Evolutionary conservation across 1,284 basidiomycete genomes (phyloP), one percentile per base, ranked within the genome.

Genomic region (Leccinum proximum): DNA sequence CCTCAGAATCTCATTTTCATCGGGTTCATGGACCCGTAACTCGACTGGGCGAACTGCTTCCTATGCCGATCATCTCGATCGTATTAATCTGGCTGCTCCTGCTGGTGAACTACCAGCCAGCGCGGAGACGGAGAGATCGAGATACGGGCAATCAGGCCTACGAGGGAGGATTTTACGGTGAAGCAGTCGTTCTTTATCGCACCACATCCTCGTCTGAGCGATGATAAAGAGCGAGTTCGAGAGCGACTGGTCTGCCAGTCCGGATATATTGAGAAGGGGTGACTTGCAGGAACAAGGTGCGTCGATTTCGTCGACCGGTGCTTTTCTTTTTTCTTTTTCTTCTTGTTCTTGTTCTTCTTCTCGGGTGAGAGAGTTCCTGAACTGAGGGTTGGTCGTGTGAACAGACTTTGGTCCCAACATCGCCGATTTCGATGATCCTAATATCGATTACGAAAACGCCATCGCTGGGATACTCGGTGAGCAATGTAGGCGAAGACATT

Each of bases 401-500:
- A 26, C 64, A 76, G 73, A 61, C 2, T n/a, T 9, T 61, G 2
- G 45, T 72, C 18, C 57, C 4, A 14, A 58, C 10, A n/a, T 66
- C 8, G 59, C 59, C 3, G 66, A 75, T n/a, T 87, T 86, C 71
- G 85, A 88, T 66, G 88, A 90, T 68, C 88, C 87, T 16, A 89
- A 90, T 71, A 77, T 87, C 62, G 82, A 88, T 76, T 79, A 77
- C 64, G 78, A 82, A 5, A 78, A 71, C 18, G 78, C 78, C 3
- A 37, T 80, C 11, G 71, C 68, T 16, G 84, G 81, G 6, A 69
- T 79, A 11, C 70, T 82, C 45, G 74, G 74, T 75, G n/a, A 62
- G 63, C 14, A 26, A 26, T 56, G 2, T 30, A 2, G 2, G 16
- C 2, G 8, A 9, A 26, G 2, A 11, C 8, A 2, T 9, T 3